Evolutionary conservation across 495 filamentous ascomycete species (phyloP).

Genomic region (Xylaria acuta): DNA sequence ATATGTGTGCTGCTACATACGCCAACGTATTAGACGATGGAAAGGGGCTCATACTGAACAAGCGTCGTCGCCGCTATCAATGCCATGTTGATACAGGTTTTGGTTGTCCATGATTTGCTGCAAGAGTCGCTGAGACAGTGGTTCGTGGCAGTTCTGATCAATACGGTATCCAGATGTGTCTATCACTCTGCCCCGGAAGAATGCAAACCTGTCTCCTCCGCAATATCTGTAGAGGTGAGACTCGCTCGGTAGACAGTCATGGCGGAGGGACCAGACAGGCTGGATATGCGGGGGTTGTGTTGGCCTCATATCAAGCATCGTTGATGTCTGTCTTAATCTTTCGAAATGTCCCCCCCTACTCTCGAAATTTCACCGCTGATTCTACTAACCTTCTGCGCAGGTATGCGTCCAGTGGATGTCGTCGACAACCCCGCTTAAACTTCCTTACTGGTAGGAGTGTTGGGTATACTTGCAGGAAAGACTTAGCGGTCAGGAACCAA

Average conservation of each 20-base stretch:
- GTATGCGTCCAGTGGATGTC: slow-evolving; percentile 31
- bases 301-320: slow-evolving; percentile 38
- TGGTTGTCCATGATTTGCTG: slow-evolving; percentile 36
- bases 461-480: slow-evolving; percentile 43
- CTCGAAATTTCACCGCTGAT: slow-evolving; percentile 40
- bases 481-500: slow-evolving; percentile 41
- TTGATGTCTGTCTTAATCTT: slow-evolving; percentile 35
- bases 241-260: slow-evolving; percentile 30
- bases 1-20: slow-evolving; percentile 5
- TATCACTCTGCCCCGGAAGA: slow-evolving; percentile 22
- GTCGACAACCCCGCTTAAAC: slow-evolving; percentile 36
- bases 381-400: slow-evolving; percentile 31
- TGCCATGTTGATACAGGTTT: slow-evolving; percentile 31
- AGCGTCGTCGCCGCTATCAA: slow-evolving; percentile 38
- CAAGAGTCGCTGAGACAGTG: slow-evolving; percentile 30
- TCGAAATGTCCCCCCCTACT: slow-evolving; percentile 18
- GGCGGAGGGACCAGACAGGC: slow-evolving; percentile 28
- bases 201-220: slow-evolving; percentile 21
- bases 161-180: slow-evolving; percentile 19
- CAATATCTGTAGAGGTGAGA: slow-evolving; percentile 31
- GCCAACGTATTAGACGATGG: slow-evolving; percentile 11
- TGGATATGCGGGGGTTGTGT: slow-evolving; percentile 32
- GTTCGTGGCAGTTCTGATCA: slow-evolving; percentile 16
- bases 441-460: slow-evolving; percentile 27
- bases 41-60: slow-evolving; percentile 32